phyloP scores from a whole-genome alignment of 495 filamentous ascomycete species.

The Aspergillus bridgeri region DNA sequence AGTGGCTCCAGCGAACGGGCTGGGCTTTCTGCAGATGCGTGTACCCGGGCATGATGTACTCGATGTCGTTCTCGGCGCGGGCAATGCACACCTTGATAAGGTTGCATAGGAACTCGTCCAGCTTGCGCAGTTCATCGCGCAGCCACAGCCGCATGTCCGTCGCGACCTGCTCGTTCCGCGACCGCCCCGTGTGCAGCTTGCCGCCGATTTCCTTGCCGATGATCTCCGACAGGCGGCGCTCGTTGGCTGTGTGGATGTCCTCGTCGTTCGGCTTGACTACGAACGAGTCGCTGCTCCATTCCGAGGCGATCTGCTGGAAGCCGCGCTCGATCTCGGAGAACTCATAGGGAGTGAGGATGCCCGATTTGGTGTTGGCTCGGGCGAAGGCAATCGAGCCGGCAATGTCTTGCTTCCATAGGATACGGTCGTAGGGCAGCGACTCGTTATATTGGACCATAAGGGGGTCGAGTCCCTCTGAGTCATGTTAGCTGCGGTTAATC shows the following conservation, averaged over 20 bases:
- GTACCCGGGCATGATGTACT: constrained; percentile 63
- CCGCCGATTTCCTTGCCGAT: constrained; percentile 84
- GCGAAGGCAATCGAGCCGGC: constrained; percentile 82
- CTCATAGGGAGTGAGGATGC: constrained; percentile 72
- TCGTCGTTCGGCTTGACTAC: constrained; percentile 46
- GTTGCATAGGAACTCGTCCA: constrained; percentile 66
- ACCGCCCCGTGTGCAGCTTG: constrained; percentile 90
- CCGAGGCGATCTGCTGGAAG: constrained; percentile 64
- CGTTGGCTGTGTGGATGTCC: constrained; percentile 91
- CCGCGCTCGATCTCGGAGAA: constrained; percentile 74
- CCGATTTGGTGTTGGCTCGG: constrained; percentile 71
- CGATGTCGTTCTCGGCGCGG: constrained; percentile 76
- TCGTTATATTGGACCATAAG: constrained; percentile 89
- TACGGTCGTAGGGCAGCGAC: constrained; percentile 79
- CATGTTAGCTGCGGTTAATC: background rate
- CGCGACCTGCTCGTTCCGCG: constrained; percentile 89
- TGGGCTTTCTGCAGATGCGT: constrained; percentile 92
- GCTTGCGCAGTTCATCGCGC: constrained; percentile 66
- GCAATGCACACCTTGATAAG: constrained; percentile 69
- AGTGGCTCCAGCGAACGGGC: constrained; percentile 86
- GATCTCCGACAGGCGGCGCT: constrained; percentile 83
- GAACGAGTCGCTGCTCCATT: constrained; percentile 61
- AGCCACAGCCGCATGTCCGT: constrained; percentile 95
- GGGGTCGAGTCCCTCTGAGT: constrained; percentile 73
- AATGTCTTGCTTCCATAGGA: constrained; percentile 79